Base-by-base conservation (phyloP, 202 grass and related monocot species). In the Musa balbisiana region DNA sequence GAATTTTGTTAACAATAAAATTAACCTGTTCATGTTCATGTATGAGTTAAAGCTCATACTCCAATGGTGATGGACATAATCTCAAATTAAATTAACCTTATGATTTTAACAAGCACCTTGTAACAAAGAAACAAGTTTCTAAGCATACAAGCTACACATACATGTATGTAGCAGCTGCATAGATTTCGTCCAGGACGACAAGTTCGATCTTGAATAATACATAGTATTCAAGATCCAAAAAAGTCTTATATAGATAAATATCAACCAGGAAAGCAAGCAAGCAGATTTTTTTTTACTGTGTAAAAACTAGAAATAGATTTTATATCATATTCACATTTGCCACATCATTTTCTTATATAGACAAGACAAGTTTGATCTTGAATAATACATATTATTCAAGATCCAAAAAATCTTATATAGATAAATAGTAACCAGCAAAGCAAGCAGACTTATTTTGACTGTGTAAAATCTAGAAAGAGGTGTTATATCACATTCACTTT, bases 1-100 rank as follows among this genome's bases (percentile, higher is more conserved):
- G 62, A 27, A 76, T 29, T 43, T 84, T 51, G 49, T 73, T 13
- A 73, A 74, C 76, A 78, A 24, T 15, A 33, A 21, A 25, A 25
- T 25, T 25, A 25, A 25, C 25, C 25, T 25, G 25, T 25, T 25
- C 74, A 79, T 20, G 21, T 25, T 72, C 1, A 65, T 13, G 70
- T 25, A 70, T 55, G 43, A 25, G 15, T 2, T n/a, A 60, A 60
- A 60, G 26, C 63, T 43, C 33, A 43, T 6, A 43, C 4, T 43
- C 33, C 33, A 43, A 43, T 43, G 5, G 33, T 43, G 29, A 4
- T 33, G 33, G 5, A 43, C 33, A 43, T 8, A 43, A 43, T 43
- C 33, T 43, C 33, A 43, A 43, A 43, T 43, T 43, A 62, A 9
- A n/a, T 13, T 27, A 24, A 27, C 21, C 22, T 11, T 65, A 26